Conservation (phyloP, 176 grass and related monocot genomes). For the Eleusine coracana region DNA sequence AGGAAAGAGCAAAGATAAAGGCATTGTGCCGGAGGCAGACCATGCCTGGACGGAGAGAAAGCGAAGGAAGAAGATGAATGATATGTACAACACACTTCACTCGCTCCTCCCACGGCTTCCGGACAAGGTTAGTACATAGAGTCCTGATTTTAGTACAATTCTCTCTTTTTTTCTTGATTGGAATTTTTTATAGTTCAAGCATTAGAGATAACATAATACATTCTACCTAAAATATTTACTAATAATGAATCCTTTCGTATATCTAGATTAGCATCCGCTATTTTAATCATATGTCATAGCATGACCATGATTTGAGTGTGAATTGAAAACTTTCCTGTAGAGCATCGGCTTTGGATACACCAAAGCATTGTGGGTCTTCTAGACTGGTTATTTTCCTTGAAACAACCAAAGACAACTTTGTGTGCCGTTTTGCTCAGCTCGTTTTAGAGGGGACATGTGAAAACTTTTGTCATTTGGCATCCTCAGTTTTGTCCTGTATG, state of each 20-base stretch:
- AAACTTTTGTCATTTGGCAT: not conserved
- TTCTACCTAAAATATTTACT: not conserved
- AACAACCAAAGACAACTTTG: not conserved
- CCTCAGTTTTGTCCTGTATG: not conserved
- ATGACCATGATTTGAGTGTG: not conserved
- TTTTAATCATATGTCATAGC: not conserved
- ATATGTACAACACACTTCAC: constrained; percentile 52
- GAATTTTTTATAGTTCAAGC: not conserved
- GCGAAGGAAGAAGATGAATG: constrained; percentile 62
- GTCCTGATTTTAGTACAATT: no score
- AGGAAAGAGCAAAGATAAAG: not conserved
- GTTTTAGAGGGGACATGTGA: not conserved
- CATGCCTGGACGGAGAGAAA: constrained; percentile 40
- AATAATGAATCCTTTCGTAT: no score
- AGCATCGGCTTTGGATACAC: not conserved
- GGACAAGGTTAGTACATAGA: constrained; percentile 26
- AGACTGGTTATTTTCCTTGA: not conserved
- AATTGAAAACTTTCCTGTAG: not conserved
- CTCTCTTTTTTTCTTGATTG: no score
- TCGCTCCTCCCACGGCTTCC: constrained; percentile 42
- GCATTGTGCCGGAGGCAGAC: not conserved
- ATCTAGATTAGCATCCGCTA: no score
- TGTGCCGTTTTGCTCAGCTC: not conserved
- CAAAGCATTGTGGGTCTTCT: not conserved
- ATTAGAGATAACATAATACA: no score